These are phyloP conservation scores for Stentor roeselii DNA, from an alignment of 73 alveolate species.

Conservation along the genomic window DNA sequence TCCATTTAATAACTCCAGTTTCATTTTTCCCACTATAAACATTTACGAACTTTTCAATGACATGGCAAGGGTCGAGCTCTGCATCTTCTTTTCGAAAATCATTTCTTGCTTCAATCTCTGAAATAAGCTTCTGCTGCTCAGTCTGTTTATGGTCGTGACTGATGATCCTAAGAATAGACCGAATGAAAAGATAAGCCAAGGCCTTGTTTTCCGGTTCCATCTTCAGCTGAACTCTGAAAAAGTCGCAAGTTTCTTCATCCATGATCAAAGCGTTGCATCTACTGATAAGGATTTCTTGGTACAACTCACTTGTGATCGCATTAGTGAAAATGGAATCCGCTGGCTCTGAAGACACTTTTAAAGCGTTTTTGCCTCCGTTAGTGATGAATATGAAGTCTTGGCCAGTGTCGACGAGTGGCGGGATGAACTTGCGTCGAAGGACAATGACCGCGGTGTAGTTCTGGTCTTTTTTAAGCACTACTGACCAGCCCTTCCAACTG, in stretches of 20 bases:
- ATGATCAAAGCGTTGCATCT: constrained; percentile 50
- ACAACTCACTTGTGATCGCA: constrained; percentile 15
- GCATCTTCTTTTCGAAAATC: constrained; percentile 25
- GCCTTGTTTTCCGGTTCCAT: constrained; percentile 37
- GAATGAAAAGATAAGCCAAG: constrained; percentile 39
- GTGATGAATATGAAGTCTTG: constrained; percentile 39
- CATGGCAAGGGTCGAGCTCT: constrained; percentile 32
- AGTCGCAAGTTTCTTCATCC: constrained; percentile 54
- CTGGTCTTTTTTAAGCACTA: constrained; percentile 28
- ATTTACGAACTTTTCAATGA: constrained; percentile 30
- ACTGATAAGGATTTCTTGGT: constrained; percentile 34
- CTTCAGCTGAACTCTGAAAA: constrained; percentile 36
- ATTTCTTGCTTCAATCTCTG: constrained; percentile 29
- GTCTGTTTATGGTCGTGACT: constrained; percentile 21
- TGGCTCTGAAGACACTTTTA: constrained; percentile 24
- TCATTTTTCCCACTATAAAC: constrained; percentile 30
- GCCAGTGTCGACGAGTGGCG: constrained; percentile 53
- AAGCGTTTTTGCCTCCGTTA: constrained; percentile 27
- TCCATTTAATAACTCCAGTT: constrained; percentile 46
- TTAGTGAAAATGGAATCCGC: constrained; percentile 38
- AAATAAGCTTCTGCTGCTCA: constrained; percentile 26
- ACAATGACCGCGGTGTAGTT: constrained; percentile 44
- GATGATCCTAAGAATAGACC: constrained; percentile 34
- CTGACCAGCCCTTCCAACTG: constrained; percentile 52
- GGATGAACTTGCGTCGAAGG: constrained; percentile 49